Evolutionary conservation across 345 rosid genomes (phyloP).

Genomic region (Arabis alpina): DNA sequence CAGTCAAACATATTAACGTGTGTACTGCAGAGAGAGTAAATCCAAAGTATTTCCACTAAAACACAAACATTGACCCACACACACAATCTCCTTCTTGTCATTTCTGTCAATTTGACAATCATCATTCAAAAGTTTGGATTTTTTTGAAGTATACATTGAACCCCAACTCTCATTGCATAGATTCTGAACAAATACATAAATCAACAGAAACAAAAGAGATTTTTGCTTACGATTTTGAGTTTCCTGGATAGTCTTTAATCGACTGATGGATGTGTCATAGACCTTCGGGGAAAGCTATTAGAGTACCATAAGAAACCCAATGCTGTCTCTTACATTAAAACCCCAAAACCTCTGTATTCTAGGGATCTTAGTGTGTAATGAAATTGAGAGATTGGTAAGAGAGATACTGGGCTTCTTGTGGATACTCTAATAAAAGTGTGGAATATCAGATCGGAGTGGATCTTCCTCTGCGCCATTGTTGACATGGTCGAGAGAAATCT

Average conservation of each 20-base stretch:
- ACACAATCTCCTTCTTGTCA: not conserved
- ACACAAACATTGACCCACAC: not conserved
- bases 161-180: too few relatives aligned
- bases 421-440: too few relatives aligned
- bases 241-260: too few relatives aligned
- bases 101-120: constrained; percentile 3
- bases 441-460: too few relatives aligned
- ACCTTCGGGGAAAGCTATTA: not conserved
- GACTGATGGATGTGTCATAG: too few relatives aligned
- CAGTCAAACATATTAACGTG: not conserved
- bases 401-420: too few relatives aligned
- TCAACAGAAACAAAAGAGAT: not conserved
- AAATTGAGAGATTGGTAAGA: too few relatives aligned
- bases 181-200: not conserved
- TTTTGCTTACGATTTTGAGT: constrained; percentile 8
- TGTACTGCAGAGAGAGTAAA: not conserved
- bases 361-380: too few relatives aligned
- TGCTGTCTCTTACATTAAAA: too few relatives aligned
- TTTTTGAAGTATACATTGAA: not conserved
- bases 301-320: too few relatives aligned
- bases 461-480: too few relatives aligned
- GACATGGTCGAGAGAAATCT: constrained; percentile 26
- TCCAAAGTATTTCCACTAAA: not conserved
- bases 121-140: not conserved
- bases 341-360: too few relatives aligned